Conservation (phyloP, 257 asterid species). For the Petunia axillaris region DNA sequence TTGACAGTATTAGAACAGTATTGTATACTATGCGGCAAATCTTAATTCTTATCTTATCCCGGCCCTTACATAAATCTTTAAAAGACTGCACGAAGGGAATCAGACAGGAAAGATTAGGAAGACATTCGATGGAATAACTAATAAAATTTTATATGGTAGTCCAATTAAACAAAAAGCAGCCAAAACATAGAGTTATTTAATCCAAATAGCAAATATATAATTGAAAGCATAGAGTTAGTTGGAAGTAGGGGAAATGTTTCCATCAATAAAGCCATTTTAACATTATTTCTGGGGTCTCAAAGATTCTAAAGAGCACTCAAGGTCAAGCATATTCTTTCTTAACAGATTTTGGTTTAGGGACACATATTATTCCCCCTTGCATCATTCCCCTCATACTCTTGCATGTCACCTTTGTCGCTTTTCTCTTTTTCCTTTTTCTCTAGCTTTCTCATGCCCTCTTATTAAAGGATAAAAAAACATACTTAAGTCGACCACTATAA, state of each 20-base stretch:
- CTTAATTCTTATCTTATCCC: too few species aligned
- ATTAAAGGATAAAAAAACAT: not conserved
- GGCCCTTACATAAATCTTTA: too few species aligned
- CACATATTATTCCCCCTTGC: not conserved
- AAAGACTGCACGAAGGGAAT: not conserved
- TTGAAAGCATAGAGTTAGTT: not conserved
- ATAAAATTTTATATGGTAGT: not conserved
- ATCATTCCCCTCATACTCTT: not conserved
- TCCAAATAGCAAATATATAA: not conserved
- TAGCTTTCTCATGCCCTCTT: not conserved
- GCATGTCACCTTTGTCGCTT: constrained; percentile 12
- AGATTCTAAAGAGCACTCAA: constrained; percentile 33
- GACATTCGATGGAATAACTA: too few species aligned
- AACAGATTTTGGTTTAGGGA: not conserved
- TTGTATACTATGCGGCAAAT: too few species aligned
- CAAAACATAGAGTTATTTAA: not conserved
- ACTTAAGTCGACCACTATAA: too few species aligned
- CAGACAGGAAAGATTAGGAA: not conserved
- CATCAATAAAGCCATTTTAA: constrained; percentile 13
- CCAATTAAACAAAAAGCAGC: not conserved
- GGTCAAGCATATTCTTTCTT: constrained; percentile 17
- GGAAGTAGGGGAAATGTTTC: constrained; percentile 37
- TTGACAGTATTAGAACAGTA: too few species aligned
- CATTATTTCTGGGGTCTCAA: constrained; percentile 25
- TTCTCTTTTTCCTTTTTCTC: not conserved